A percentile compares a stretch with the other conserved stretches of the same genome.
Evolutionary conservation across 148 eudicot genomes (phyloP).

Genomic region (Hydrangea macrophylla): DNA sequence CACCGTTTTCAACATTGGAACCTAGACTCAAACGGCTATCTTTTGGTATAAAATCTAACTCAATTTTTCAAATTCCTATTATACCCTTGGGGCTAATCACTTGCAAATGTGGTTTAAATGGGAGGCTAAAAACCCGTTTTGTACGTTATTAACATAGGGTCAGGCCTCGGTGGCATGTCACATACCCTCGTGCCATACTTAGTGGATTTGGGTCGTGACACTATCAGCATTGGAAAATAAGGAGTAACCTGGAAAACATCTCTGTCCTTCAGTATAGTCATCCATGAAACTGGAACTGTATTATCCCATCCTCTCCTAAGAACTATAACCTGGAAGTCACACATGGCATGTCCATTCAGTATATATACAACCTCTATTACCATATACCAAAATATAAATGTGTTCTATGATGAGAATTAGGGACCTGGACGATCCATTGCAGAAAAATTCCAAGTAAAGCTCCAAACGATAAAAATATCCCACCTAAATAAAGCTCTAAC

Average conservation of each 20-base stretch:
- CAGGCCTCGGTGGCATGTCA: no score
- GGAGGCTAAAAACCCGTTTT: no score
- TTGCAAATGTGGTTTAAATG: no score
- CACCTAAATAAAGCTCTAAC: conserved; percentile 11
- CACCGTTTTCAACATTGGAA: no score
- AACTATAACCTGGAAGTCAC: conserved; percentile 8
- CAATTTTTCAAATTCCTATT: no score
- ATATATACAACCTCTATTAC: background rate
- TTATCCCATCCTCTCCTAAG: background rate
- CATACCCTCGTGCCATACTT: no score
- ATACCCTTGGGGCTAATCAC: no score
- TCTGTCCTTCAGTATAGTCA: background rate
- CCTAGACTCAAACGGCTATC: no score
- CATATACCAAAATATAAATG: background rate
- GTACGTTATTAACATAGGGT: no score
- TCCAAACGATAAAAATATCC: conserved; percentile 3
- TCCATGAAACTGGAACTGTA: conserved; percentile 9
- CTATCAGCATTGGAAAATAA: background rate
- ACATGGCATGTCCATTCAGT: background rate
- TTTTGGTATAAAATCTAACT: no score
- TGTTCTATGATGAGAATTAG: background rate
- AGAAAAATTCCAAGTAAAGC: conserved; percentile 15
- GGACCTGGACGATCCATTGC: conserved; percentile 17
- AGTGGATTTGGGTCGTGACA: no score
- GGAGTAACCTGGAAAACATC: conserved; percentile 10